A percentile compares a stretch with the other conserved stretches of the same genome.
Conservation (phyloP, 306 rosid species). For the Sindora glabra region DNA sequence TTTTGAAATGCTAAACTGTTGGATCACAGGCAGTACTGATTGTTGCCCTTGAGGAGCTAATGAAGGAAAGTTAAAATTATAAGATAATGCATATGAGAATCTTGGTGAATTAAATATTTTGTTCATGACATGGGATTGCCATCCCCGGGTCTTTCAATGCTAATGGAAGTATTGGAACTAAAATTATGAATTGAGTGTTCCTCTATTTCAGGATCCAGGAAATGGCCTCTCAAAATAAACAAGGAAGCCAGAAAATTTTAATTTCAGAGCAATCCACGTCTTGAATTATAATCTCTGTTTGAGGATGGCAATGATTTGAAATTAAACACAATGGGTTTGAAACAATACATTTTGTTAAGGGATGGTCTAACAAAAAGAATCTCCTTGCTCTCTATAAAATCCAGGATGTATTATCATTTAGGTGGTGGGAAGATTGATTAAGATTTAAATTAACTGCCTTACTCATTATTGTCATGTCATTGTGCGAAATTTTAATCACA, state of each 20-base stretch:
- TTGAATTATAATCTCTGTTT: not conserved
- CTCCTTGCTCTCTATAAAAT: no score
- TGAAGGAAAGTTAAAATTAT: not conserved
- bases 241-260: not conserved
- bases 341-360: no score
- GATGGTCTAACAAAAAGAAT: no score
- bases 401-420: no score
- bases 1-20: slow-evolving; percentile 3
- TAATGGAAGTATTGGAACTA: slow-evolving; percentile 8
- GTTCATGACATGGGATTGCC: not conserved
- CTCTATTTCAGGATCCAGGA: not conserved
- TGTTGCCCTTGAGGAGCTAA: slow-evolving; percentile 10
- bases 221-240: not conserved
- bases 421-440: no score
- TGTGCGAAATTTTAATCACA: slow-evolving; percentile 1
- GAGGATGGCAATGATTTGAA: not conserved
- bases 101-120: not conserved
- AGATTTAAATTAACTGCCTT: not conserved
- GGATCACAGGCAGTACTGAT: slow-evolving; percentile 13
- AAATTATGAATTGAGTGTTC: slow-evolving; percentile 16
- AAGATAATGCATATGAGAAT: slow-evolving; percentile 1
- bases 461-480: not conserved
- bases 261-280: not conserved
- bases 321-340: not conserved
- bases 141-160: not conserved